These are phyloP conservation scores for Elaeagnus macrophylla DNA, from an alignment of 306 rosid genomes.

Conservation along the genomic window DNA sequence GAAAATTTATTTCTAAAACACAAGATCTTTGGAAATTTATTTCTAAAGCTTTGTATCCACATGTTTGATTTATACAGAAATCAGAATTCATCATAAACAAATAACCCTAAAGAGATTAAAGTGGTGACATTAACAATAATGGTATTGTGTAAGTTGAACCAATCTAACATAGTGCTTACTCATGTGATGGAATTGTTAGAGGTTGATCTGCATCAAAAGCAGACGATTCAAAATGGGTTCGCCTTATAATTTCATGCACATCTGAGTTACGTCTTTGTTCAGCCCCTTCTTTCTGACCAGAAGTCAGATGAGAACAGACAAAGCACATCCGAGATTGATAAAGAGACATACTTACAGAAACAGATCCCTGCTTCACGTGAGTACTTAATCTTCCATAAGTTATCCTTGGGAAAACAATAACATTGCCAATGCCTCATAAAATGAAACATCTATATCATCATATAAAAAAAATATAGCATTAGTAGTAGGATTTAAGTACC, in stretches of 20 bases:
- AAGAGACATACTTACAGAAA: conserved; percentile 86
- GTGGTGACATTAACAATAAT: background rate
- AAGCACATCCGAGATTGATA: conserved; percentile 87
- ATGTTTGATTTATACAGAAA: too few species aligned
- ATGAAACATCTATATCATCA: too few species aligned
- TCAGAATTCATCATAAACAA: background rate
- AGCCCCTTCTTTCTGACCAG: conserved; percentile 87
- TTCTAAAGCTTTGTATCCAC: too few species aligned
- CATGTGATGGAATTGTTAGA: conserved; percentile 76
- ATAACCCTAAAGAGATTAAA: background rate
- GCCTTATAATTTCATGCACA: conserved; percentile 67
- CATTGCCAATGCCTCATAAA: too few species aligned
- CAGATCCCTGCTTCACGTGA: conserved; percentile 67
- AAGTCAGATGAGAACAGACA: conserved; percentile 90
- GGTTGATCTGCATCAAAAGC: conserved; percentile 69
- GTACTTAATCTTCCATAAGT: too few species aligned
- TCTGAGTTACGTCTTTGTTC: conserved; percentile 77
- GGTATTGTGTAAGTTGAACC: background rate
- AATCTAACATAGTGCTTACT: conserved; percentile 42
- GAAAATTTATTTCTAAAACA: too few species aligned
- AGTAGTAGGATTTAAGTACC: conserved; percentile 35
- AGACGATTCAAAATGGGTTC: conserved; percentile 75
- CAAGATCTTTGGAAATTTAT: too few species aligned
- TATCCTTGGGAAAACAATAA: too few species aligned
- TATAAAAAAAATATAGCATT: background rate